phyloP scores from a whole-genome alignment of 2,329 filamentous ascomycete species.

The Chrysoporthe austroafricana region DNA sequence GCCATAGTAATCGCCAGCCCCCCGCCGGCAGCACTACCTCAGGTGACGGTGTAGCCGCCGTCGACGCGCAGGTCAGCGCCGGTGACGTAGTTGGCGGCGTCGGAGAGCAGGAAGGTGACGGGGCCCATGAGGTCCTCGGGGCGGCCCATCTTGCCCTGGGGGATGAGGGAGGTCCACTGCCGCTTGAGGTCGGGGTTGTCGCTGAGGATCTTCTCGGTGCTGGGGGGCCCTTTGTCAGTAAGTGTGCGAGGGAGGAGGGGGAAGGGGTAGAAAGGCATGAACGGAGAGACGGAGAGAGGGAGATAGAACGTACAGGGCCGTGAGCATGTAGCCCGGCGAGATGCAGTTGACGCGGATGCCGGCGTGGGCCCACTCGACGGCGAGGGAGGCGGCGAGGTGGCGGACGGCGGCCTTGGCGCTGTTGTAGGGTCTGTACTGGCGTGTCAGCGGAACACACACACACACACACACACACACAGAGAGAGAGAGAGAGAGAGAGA shows the following conservation, averaged over 20 bases:
- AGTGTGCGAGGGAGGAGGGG: too few species aligned
- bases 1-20: too few species aligned
- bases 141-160: slow-evolving; percentile 89
- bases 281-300: neutral
- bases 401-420: slow-evolving; percentile 89
- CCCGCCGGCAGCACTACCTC: slow-evolving; percentile 45
- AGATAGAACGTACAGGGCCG: slow-evolving; percentile 71
- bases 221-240: slow-evolving; percentile 39
- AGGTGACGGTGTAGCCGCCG: slow-evolving; percentile 85
- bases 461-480: neutral
- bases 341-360: slow-evolving; percentile 95
- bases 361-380: slow-evolving; percentile 89
- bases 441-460: neutral
- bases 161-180: slow-evolving; percentile 91
- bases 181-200: slow-evolving; percentile 88
- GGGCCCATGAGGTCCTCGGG: slow-evolving; percentile 94
- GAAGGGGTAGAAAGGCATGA: too few species aligned
- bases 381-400: slow-evolving; percentile 83
- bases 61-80: slow-evolving; percentile 82
- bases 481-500: neutral
- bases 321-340: slow-evolving; percentile 95
- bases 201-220: slow-evolving; percentile 90
- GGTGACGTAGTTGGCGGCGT: slow-evolving; percentile 62
- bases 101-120: slow-evolving; percentile 55
- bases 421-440: slow-evolving; percentile 72